These are phyloP conservation scores for Hypoxylon sp. DNA, from an alignment of 2,329 filamentous ascomycete genomes.

Conservation along the genomic window DNA sequence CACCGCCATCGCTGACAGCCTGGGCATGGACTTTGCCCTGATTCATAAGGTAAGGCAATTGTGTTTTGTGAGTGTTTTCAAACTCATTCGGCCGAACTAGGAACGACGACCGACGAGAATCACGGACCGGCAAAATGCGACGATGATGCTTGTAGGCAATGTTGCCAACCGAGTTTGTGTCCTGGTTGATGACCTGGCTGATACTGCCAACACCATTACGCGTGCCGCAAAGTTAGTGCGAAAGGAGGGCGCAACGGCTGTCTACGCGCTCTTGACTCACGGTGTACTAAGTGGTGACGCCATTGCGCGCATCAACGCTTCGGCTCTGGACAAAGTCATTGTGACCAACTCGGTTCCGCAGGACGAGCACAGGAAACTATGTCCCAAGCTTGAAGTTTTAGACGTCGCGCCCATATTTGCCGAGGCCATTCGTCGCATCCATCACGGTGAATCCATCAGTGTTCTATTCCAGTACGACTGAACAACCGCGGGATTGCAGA, in stretches of 20 bases:
- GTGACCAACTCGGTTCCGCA: constrained; percentile 97
- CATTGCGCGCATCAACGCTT: constrained; percentile 93
- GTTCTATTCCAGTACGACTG: constrained; percentile 90
- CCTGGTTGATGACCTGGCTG: constrained; percentile 91
- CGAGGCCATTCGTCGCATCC: constrained; percentile 94
- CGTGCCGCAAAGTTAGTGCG: constrained; percentile 96
- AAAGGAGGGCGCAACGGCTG: constrained; percentile 90
- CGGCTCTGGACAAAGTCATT: constrained; percentile 90
- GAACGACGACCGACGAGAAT: constrained; percentile 91
- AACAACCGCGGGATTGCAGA: constrained; percentile 27
- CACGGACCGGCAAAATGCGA: constrained; percentile 88
- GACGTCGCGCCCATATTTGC: constrained; percentile 93
- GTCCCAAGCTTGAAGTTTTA: constrained; percentile 90
- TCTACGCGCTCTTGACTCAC: constrained; percentile 94
- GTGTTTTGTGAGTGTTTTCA: constrained; percentile 46
- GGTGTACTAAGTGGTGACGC: constrained; percentile 96
- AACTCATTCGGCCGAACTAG: constrained; percentile 61
- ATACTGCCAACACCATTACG: constrained; percentile 97
- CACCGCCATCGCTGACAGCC: constrained; percentile 91
- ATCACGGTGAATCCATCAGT: constrained; percentile 98
- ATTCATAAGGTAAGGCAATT: constrained; percentile 87
- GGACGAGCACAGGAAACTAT: constrained; percentile 79
- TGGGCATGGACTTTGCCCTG: constrained; percentile 94
- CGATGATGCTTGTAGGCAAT: constrained; percentile 95
- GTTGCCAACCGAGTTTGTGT: constrained; percentile 86